Conservation (phyloP, 2,329 filamentous ascomycete genomes). For the Talaromyces sp. region DNA sequence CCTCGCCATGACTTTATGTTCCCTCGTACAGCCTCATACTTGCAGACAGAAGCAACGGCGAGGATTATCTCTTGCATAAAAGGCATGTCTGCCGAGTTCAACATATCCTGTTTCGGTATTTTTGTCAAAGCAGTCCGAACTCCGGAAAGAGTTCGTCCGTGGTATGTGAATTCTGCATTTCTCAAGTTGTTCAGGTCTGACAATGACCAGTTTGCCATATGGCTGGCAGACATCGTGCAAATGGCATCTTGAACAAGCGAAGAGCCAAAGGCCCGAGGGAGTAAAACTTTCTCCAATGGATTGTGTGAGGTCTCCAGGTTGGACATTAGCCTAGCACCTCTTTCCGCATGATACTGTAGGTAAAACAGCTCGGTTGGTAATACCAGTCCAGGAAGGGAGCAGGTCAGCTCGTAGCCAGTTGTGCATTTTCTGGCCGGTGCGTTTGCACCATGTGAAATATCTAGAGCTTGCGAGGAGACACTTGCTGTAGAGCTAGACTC, state of each 20-base stretch:
- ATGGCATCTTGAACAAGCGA: slow-evolving; percentile 32
- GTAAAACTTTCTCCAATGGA: slow-evolving; percentile 29
- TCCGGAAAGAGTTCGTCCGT: slow-evolving; percentile 28
- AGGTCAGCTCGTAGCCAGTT: background rate
- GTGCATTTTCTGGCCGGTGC: background rate
- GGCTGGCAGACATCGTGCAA: slow-evolving; percentile 33
- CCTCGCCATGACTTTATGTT: slow-evolving; percentile 34
- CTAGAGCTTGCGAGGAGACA: background rate
- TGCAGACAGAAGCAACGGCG: slow-evolving; percentile 32
- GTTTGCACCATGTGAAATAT: background rate
- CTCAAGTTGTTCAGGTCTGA: slow-evolving; percentile 17
- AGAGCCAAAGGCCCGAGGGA: slow-evolving; percentile 32
- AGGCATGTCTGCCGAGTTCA: slow-evolving; percentile 4
- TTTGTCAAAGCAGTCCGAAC: slow-evolving; percentile 22
- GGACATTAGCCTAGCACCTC: slow-evolving; percentile 28
- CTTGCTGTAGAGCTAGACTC: background rate
- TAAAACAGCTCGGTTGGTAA: slow-evolving; percentile 29
- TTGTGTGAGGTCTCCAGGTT: slow-evolving; percentile 35
- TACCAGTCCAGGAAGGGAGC: slow-evolving; percentile 8
- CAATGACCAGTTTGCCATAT: slow-evolving; percentile 28
- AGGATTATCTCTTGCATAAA: slow-evolving; percentile 27
- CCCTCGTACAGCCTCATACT: slow-evolving; percentile 34
- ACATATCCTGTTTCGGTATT: slow-evolving; percentile 11
- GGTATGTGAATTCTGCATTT: slow-evolving; percentile 28
- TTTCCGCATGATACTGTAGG: slow-evolving; percentile 33